phyloP scores from a whole-genome alignment of 1,139 yeast species.

The Saccharomyces hybrid region DNA sequence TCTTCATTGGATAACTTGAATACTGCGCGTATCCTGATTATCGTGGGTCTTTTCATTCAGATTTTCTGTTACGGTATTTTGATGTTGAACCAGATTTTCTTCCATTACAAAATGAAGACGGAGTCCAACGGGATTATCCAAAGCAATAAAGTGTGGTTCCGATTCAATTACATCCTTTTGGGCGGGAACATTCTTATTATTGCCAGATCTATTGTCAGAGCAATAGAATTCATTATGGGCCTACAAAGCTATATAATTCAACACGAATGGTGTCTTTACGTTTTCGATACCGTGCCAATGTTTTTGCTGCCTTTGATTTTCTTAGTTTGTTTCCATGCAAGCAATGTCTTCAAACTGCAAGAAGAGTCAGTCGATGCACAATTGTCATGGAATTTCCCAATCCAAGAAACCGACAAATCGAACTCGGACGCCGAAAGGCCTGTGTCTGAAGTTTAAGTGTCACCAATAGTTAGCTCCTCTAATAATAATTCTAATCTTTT shows the following conservation, averaged over 20 bases:
- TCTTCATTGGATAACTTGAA: conserved; percentile 14
- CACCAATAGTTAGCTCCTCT: not conserved
- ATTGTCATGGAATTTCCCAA: not conserved
- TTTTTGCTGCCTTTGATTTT: conserved; percentile 8
- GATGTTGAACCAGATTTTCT: conserved; percentile 18
- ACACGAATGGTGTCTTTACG: conserved; percentile 35
- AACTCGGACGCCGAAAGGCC: not conserved
- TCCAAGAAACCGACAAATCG: no score
- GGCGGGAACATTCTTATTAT: conserved; percentile 32
- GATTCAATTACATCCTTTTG: conserved; percentile 24
- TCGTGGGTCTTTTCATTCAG: conserved; percentile 35
- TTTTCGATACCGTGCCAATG: conserved; percentile 34
- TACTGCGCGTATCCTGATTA: conserved; percentile 26
- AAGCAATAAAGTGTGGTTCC: conserved; percentile 13
- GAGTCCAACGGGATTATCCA: not conserved
- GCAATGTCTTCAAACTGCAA: conserved; percentile 12
- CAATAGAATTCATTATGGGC: conserved; percentile 37
- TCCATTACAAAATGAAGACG: conserved; percentile 7
- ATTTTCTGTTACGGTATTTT: conserved; percentile 35
- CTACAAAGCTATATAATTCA: conserved; percentile 31
- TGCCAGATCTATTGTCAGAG: conserved; percentile 37
- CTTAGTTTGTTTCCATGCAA: conserved; percentile 4
- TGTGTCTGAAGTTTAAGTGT: not conserved
- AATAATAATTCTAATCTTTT: not conserved
- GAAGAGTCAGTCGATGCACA: conserved; percentile 14